Conservation (phyloP, 163 green algal species). For the Chloromonas sp. region DNA sequence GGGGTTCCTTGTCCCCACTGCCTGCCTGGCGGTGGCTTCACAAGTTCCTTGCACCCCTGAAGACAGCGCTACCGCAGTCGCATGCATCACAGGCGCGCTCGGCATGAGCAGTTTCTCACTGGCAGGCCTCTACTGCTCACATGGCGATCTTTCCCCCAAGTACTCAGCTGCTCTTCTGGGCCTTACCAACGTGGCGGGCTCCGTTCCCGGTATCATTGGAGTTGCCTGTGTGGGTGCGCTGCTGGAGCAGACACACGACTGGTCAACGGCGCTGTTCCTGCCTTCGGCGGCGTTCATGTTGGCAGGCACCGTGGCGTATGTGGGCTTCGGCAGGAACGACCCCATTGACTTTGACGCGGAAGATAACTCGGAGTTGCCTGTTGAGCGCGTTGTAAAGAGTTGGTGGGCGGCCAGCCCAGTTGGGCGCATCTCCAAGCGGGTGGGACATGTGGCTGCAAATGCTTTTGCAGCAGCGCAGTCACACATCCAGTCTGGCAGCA, state of each 20-base stretch:
- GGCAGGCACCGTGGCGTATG: slow-evolving; percentile 29
- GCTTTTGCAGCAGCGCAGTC: too few species aligned
- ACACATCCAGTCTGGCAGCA: too few species aligned
- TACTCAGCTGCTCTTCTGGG: slow-evolving; percentile 75
- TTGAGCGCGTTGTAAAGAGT: slow-evolving; percentile 19
- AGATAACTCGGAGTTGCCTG: slow-evolving; percentile 37
- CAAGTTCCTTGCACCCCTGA: not conserved
- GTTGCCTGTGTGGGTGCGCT: slow-evolving; percentile 57
- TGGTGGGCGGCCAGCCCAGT: not conserved
- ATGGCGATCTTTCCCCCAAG: slow-evolving; percentile 66
- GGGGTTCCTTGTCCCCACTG: slow-evolving; percentile 70
- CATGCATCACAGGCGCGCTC: slow-evolving; percentile 61
- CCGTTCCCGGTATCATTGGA: slow-evolving; percentile 75
- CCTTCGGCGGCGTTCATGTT: slow-evolving; percentile 34
- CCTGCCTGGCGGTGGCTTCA: slow-evolving; percentile 47
- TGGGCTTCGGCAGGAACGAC: slow-evolving; percentile 12
- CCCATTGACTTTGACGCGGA: slow-evolving; percentile 36
- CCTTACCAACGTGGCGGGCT: slow-evolving; percentile 74
- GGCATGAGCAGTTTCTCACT: slow-evolving; percentile 74
- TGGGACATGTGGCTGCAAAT: too few species aligned
- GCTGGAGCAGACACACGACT: slow-evolving; percentile 58
- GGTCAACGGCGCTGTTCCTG: slow-evolving; percentile 45
- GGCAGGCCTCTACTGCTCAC: slow-evolving; percentile 75
- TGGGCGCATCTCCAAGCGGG: not conserved
- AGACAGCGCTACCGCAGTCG: slow-evolving; percentile 23